phyloP scores from a whole-genome alignment of 2,329 filamentous ascomycete species.

The Didymella keratinophila region DNA sequence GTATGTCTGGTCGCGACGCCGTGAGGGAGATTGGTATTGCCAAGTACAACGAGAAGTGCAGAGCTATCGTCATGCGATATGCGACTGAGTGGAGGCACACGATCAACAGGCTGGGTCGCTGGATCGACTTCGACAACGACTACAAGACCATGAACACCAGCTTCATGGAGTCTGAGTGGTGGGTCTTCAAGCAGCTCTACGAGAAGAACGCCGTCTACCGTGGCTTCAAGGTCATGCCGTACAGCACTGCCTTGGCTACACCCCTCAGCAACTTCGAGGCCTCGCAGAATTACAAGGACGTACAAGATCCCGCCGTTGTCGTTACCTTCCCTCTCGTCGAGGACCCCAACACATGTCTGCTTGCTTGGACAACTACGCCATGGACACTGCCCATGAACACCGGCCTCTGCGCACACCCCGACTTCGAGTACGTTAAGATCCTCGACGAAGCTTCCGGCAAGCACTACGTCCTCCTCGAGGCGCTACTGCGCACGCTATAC shows the following conservation, averaged over 20 bases:
- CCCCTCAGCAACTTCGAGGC: slow-evolving; percentile 93
- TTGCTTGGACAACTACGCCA: slow-evolving; percentile 91
- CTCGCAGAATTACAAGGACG: slow-evolving; percentile 92
- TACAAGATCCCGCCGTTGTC: slow-evolving; percentile 88
- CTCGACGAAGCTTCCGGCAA: slow-evolving; percentile 82
- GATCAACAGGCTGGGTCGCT: slow-evolving; percentile 86
- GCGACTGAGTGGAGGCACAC: slow-evolving; percentile 86
- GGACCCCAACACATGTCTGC: slow-evolving; percentile 75
- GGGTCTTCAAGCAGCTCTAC: slow-evolving; percentile 93
- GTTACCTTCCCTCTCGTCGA: slow-evolving; percentile 85
- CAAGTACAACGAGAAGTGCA: slow-evolving; percentile 91
- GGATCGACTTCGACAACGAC: slow-evolving; percentile 98
- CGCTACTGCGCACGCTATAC: slow-evolving; percentile 81
- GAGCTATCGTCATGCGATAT: slow-evolving; percentile 92
- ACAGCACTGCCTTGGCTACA: slow-evolving; percentile 88
- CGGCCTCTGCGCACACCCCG: slow-evolving; percentile 78
- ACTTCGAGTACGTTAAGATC: slow-evolving; percentile 89
- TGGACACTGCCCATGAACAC: slow-evolving; percentile 86
- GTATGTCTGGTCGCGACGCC: slow-evolving; percentile 85
- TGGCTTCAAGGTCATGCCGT: slow-evolving; percentile 92
- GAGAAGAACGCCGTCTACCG: slow-evolving; percentile 91
- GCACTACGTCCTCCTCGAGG: slow-evolving; percentile 84
- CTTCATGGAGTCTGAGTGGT: slow-evolving; percentile 97
- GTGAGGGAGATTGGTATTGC: slow-evolving; percentile 86
- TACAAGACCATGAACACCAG: slow-evolving; percentile 97